A percentile compares a stretch with the other conserved stretches of the same genome.
These are phyloP conservation scores for Suhomyces bokatorum DNA, from an alignment of 1,139 yeast genomes.

Conservation along the genomic window DNA sequence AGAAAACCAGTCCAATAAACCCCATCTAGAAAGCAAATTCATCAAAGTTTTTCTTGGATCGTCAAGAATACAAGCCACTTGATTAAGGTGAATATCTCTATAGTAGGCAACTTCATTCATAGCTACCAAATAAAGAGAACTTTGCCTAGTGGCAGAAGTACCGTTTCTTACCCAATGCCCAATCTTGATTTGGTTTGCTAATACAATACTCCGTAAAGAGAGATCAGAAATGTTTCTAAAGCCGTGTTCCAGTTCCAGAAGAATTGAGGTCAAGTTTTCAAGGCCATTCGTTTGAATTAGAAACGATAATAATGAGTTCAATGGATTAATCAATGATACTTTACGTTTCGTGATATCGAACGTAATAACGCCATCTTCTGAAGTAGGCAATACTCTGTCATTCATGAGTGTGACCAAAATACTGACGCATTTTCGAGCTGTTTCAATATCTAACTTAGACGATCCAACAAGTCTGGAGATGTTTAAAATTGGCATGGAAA, in stretches of 20 bases:
- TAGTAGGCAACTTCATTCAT: constrained; percentile 39
- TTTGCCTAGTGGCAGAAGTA: constrained; percentile 51
- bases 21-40: constrained; percentile 64
- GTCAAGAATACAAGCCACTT: constrained; percentile 50
- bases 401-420: constrained; percentile 27
- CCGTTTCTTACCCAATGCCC: constrained; percentile 94
- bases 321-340: constrained; percentile 59
- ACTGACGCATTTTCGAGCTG: constrained; percentile 19
- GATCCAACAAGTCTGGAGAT: constrained; percentile 48
- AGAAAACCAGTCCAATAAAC: constrained; percentile 53
- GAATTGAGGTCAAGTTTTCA: constrained; percentile 17
- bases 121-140: constrained; percentile 34
- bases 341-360: constrained; percentile 50
- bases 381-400: constrained; percentile 23
- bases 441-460: constrained; percentile 23
- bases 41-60: constrained; percentile 43
- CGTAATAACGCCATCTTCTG: constrained; percentile 39
- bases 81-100: constrained; percentile 59
- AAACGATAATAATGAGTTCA: constrained; percentile 53
- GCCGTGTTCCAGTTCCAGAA: constrained; percentile 22
- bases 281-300: constrained; percentile 37
- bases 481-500: constrained; percentile 48
- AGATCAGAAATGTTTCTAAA: constrained; percentile 53
- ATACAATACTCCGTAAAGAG: constrained; percentile 61
- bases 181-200: constrained; percentile 70